Percentiles rank a stretch among this genome's conserved stretches.
Conservation (phyloP, 345 rosid species). For the Dovyalis caffra region DNA sequence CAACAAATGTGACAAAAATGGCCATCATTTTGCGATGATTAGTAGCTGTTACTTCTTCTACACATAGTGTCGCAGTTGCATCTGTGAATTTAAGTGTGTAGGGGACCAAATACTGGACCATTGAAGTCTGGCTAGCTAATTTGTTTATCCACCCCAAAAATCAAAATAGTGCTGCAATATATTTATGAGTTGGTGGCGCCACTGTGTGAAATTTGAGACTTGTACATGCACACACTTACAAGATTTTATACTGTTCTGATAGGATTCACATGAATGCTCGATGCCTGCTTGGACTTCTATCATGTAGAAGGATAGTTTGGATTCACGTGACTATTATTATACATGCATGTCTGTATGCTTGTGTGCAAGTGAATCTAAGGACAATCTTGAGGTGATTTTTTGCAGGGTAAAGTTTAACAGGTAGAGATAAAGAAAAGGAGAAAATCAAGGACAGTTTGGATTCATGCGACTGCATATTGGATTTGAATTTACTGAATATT, state of each 20-base stretch:
- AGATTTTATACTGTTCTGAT: background rate
- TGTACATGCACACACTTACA: background rate
- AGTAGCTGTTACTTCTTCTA: conserved; percentile 29
- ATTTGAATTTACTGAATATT: background rate
- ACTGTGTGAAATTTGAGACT: background rate
- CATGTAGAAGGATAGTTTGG: background rate
- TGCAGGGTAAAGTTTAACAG: background rate
- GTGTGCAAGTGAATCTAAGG: background rate
- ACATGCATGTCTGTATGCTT: background rate
- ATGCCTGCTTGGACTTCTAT: background rate
- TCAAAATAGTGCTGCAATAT: background rate
- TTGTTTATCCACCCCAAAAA: background rate
- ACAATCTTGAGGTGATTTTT: background rate
- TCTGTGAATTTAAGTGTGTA: background rate
- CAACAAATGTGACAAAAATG: conserved; percentile 33
- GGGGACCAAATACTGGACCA: conserved; percentile 26
- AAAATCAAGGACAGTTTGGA: background rate
- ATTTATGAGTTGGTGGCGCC: background rate
- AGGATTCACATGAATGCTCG: background rate
- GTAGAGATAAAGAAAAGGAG: background rate
- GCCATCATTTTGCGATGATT: conserved; percentile 49
- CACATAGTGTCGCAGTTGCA: background rate
- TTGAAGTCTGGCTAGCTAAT: background rate
- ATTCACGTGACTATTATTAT: background rate
- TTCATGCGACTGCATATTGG: background rate